These are phyloP conservation scores for Hypoxylon sp. DNA, from an alignment of 2,329 filamentous ascomycete species.

Conservation along the genomic window DNA sequence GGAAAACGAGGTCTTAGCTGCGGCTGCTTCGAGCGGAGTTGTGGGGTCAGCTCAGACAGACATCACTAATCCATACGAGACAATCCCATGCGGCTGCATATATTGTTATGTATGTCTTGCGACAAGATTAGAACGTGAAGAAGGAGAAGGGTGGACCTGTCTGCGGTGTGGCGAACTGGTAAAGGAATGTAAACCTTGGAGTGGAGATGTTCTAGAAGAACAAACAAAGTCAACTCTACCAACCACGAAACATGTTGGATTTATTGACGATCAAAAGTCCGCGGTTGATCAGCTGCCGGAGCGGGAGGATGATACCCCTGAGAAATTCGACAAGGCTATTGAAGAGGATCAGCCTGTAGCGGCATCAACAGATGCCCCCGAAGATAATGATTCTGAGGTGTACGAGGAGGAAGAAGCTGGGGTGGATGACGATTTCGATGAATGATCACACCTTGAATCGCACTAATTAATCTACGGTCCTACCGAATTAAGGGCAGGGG, in stretches of 20 bases:
- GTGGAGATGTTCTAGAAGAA: conserved; percentile 83
- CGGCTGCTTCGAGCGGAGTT: conserved; percentile 79
- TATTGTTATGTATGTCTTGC: conserved; percentile 98
- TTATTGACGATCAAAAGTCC: conserved; percentile 65
- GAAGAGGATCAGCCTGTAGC: conserved; percentile 23
- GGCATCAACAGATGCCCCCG: conserved; percentile 34
- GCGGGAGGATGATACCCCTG: conserved; percentile 42
- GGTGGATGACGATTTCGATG: conserved; percentile 48
- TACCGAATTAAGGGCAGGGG: conserved; percentile 10
- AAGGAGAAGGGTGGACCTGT: conserved; percentile 94
- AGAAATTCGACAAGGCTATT: conserved; percentile 36
- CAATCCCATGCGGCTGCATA: conserved; percentile 87
- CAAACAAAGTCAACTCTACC: conserved; percentile 56
- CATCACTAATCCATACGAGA: conserved; percentile 95
- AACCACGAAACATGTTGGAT: conserved; percentile 71
- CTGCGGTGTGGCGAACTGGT: conserved; percentile 87
- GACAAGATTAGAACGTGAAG: conserved; percentile 88
- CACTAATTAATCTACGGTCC: not conserved
- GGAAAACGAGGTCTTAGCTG: conserved; percentile 82
- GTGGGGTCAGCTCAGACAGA: conserved; percentile 91
- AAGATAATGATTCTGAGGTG: conserved; percentile 51
- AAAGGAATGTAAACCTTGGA: conserved; percentile 91
- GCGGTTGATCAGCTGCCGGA: conserved; percentile 46
- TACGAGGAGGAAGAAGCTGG: conserved; percentile 54
- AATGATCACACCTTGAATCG: conserved; percentile 38